Evolutionary conservation across 2,329 filamentous ascomycete species (phyloP).

Genomic region (Dactylonectria macrodidyma): DNA sequence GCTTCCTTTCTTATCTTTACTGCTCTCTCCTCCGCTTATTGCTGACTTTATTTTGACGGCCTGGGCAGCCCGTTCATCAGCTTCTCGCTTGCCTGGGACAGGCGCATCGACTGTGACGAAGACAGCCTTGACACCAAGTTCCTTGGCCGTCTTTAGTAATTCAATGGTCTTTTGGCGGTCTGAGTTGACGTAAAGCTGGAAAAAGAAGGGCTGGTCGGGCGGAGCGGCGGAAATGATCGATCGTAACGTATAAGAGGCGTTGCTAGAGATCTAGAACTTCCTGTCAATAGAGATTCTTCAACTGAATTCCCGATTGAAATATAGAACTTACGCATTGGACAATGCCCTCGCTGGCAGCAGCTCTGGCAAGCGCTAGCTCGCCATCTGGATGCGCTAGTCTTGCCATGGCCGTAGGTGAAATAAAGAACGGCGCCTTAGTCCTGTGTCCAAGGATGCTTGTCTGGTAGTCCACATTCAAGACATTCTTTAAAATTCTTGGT

Average conservation of each 20-base stretch:
- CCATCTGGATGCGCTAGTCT: slow-evolving; percentile 51
- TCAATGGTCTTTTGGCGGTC: slow-evolving; percentile 62
- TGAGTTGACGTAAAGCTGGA: slow-evolving; percentile 68
- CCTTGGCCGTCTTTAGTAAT: slow-evolving; percentile 55
- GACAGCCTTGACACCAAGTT: slow-evolving; percentile 63
- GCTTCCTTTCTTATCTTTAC: slow-evolving; percentile 66
- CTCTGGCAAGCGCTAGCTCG: slow-evolving; percentile 65
- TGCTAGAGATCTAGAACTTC: slow-evolving; percentile 60
- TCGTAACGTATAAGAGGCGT: slow-evolving; percentile 63
- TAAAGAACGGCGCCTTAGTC: slow-evolving; percentile 40
- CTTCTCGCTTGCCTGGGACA: slow-evolving; percentile 68
- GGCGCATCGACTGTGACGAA: slow-evolving; percentile 69
- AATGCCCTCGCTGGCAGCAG: slow-evolving; percentile 62
- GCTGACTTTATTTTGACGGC: slow-evolving; percentile 57
- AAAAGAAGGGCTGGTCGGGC: slow-evolving; percentile 60
- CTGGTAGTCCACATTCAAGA: slow-evolving; percentile 55
- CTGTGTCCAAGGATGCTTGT: slow-evolving; percentile 38
- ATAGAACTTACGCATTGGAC: slow-evolving; percentile 60
- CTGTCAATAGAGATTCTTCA: background rate
- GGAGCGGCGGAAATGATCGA: slow-evolving; percentile 58
- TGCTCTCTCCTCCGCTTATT: slow-evolving; percentile 56
- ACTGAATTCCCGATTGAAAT: background rate
- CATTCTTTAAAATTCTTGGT: slow-evolving; percentile 65
- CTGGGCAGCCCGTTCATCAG: slow-evolving; percentile 65
- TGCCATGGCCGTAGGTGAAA: slow-evolving; percentile 41